Base-by-base conservation (phyloP, 495 filamentous ascomycete genomes). In the Arthonia radiata region DNA sequence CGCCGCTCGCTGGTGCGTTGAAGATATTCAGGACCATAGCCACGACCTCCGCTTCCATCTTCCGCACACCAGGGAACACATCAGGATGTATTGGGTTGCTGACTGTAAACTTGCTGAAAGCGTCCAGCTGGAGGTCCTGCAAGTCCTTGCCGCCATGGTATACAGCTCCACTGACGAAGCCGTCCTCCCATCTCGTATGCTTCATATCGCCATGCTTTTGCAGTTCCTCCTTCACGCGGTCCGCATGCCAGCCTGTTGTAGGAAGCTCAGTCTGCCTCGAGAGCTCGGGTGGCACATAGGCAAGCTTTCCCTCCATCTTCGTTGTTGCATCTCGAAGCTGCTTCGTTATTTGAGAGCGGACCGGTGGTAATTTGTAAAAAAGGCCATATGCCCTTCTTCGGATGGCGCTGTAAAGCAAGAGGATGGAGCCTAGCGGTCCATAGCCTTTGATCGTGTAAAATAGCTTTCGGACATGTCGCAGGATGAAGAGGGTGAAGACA, bases 21-120 rank as follows among this genome's bases (percentile, higher is more conserved):
- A 93, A 99, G 48, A 99, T 53, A 17, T 64, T 57, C 23, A 93
- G 53, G 26, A 91, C 79, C 86, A 99, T 99, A 30, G 81, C 70
- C 22, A 99, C 86, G 41, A 94, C 59, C 55, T 99, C 86, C 16
- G 86, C 83, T 52, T 99, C 86, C 86, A 99, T 99, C 57, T 99
- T 99, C 38, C 86, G 57, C 16, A 99, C 81, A 18, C 82, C 86
- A 23, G 86, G 86, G 52, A 99, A 99, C 19, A 94, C 81, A 53
- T 99, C 86, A 17, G 86, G 86, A 51, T 99, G 86, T 37, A 99
- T 75, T n/a, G 86, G 86, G 48, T 99, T 99, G n/a, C 76, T 57
- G 10, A 94, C 86, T 25, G 78, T 80, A 43, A 99, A 99, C 43
- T 70, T 72, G 18, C 71, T 69, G 48, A 81, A 94, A 5, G 86